Percentiles rank a stretch among this genome's conserved stretches.
Evolutionary conservation across 768 basidiomycete genomes (phyloP).

Genomic region (Boletus pseudo-olivaceus): DNA sequence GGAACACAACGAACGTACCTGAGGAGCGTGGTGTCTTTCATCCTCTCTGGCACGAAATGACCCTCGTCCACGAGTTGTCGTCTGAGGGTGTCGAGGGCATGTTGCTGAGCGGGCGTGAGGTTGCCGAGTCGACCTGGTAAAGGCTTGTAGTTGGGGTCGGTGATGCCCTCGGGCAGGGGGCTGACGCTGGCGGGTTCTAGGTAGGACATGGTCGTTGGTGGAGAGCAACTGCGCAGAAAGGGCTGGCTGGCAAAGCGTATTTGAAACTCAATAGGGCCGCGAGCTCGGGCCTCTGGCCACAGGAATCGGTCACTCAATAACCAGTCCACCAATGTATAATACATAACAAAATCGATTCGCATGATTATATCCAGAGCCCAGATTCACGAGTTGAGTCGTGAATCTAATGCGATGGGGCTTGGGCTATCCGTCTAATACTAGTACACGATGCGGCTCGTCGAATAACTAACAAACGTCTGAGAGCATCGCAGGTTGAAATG

Average conservation of each 20-base stretch:
- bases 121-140: slow-evolving; percentile 78
- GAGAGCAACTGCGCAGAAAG: neutral
- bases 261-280: slow-evolving; percentile 6
- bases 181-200: slow-evolving; percentile 47
- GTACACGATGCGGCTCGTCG: slow-evolving; percentile 27
- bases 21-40: slow-evolving; percentile 69
- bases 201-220: slow-evolving; percentile 26
- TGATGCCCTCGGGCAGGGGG: slow-evolving; percentile 54
- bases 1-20: slow-evolving; percentile 39
- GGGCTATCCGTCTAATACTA: slow-evolving; percentile 25
- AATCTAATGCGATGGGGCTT: slow-evolving; percentile 32
- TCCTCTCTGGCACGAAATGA: slow-evolving; percentile 56
- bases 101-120: slow-evolving; percentile 57
- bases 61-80: slow-evolving; percentile 59
- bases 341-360: slow-evolving; percentile 15
- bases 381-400: slow-evolving; percentile 34
- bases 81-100: slow-evolving; percentile 67
- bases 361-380: slow-evolving; percentile 35
- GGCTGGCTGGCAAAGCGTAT: neutral
- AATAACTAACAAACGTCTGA: slow-evolving; percentile 15
- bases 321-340: no score
- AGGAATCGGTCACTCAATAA: no score
- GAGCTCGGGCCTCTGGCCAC: no score
- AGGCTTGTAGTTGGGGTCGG: slow-evolving; percentile 63
- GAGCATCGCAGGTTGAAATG: slow-evolving; percentile 35